phyloP scores from a whole-genome alignment of 2,329 filamentous ascomycete genomes.

The Fusarium coicis region DNA sequence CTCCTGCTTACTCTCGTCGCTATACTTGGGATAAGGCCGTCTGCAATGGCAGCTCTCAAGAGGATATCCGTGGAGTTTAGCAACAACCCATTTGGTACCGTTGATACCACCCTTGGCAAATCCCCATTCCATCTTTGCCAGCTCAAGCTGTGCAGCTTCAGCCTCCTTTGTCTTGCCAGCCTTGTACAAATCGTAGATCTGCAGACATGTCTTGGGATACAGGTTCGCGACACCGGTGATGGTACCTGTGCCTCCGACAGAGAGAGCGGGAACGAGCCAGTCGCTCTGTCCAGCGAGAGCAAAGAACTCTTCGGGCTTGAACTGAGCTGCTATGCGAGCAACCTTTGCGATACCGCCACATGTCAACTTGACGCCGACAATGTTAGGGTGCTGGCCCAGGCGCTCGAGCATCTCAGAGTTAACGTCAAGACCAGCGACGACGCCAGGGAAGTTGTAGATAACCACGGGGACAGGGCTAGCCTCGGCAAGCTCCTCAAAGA shows the following conservation, averaged over 20 bases:
- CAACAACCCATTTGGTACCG: conserved; percentile 69
- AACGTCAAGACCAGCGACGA: conserved; percentile 74
- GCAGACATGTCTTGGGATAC: conserved; percentile 66
- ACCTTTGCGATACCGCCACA: conserved; percentile 81
- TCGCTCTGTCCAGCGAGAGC: conserved; percentile 79
- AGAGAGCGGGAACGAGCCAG: conserved; percentile 72
- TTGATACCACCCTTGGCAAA: conserved; percentile 70
- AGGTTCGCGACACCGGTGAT: conserved; percentile 73
- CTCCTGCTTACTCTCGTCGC: conserved; percentile 47
- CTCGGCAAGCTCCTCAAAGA: conserved; percentile 70
- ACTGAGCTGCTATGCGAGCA: conserved; percentile 64
- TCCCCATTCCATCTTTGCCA: conserved; percentile 65
- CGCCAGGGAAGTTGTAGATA: conserved; percentile 79
- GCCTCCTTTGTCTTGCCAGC: conserved; percentile 60
- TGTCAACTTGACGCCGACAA: conserved; percentile 77
- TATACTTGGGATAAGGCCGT: conserved; percentile 63
- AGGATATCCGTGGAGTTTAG: conserved; percentile 63
- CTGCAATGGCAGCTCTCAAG: conserved; percentile 62
- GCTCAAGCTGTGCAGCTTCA: conserved; percentile 59
- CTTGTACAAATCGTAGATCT: conserved; percentile 60
- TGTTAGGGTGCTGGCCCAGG: conserved; percentile 69
- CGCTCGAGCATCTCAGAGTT: conserved; percentile 72
- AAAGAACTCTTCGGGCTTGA: conserved; percentile 66
- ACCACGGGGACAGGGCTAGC: conserved; percentile 70
- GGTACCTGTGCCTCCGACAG: conserved; percentile 67